phyloP scores from a whole-genome alignment of 2,329 filamentous ascomycete genomes.

The Blumeriella jaapii region DNA sequence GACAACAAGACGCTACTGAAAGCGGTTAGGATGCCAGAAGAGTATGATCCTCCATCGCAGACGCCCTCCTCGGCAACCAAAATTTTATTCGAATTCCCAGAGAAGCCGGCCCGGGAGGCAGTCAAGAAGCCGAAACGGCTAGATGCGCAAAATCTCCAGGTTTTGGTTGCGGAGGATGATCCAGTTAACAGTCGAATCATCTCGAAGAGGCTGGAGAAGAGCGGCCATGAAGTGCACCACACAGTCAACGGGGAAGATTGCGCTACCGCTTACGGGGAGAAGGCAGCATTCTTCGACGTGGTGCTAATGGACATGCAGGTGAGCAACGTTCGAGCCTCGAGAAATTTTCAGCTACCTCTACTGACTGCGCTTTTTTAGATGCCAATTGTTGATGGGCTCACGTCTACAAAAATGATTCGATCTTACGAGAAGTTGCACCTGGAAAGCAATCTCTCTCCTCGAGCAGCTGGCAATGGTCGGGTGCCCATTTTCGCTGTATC shows the following conservation, averaged over 20 bases:
- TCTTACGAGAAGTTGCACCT: slow-evolving; percentile 49
- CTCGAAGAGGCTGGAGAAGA: slow-evolving; percentile 66
- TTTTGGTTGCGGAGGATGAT: slow-evolving; percentile 80
- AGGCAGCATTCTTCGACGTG: slow-evolving; percentile 55
- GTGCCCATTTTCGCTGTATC: slow-evolving; percentile 82
- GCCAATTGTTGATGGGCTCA: slow-evolving; percentile 80
- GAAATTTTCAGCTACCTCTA: slow-evolving; percentile 1
- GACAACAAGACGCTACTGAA: slow-evolving; percentile 33
- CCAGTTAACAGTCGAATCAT: slow-evolving; percentile 77
- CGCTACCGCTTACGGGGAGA: slow-evolving; percentile 55
- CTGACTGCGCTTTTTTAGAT: slow-evolving; percentile 45
- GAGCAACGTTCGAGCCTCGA: slow-evolving; percentile 24
- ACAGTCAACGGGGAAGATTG: slow-evolving; percentile 82
- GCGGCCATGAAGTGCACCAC: slow-evolving; percentile 59
- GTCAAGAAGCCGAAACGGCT: slow-evolving; percentile 2
- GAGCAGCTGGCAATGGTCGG: slow-evolving; percentile 49
- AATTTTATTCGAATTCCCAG: slow-evolving; percentile 16
- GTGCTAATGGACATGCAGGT: slow-evolving; percentile 92
- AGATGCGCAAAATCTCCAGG: slow-evolving; percentile 28
- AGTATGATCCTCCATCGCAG: slow-evolving; percentile 16
- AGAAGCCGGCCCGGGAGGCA: background rate
- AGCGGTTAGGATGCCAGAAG: slow-evolving; percentile 36
- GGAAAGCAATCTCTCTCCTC: slow-evolving; percentile 41
- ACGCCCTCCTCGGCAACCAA: slow-evolving; percentile 8
- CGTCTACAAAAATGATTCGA: slow-evolving; percentile 74